Evolutionary conservation across 1,139 yeast genomes (phyloP), one percentile per base, ranked within the genome.

Genomic region (Suhomyces bokatorum): DNA sequence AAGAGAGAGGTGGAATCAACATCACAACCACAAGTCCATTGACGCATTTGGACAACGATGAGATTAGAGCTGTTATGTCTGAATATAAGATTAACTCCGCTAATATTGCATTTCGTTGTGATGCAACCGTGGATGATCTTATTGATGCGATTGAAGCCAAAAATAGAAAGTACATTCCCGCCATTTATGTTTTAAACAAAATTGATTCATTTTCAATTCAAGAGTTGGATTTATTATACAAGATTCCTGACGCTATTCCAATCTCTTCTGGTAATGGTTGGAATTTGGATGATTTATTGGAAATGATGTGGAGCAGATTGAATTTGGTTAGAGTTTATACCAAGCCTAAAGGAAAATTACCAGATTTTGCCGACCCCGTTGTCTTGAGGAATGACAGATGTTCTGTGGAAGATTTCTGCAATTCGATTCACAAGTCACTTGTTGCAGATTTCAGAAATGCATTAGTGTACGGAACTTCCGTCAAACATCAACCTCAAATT

Each of bases 401-500:
- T 63, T 71, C 96, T 0, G 95, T 93, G 39, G 97, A 87, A 65
- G 98, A 93, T 66, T 93, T 93, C 66, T 95, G 99, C 81, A 89
- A 90, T 67, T 87, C 93, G 53, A 95, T 93, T 56, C 99, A 93
- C 74, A 93, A 91, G 70, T 83, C 93, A 37, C 76, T 93, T 64
- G 96, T 91, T 31, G 95, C 87, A 43, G 96, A 95, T 59, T 95
- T 95, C 67, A 86, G 88, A 68, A 86, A 82, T 58, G 98, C 98
- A 1, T 78, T 89, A 53, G 98, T 93, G 1, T 91, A 76, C 61
- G 98, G 98, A 35, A 78, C 88, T 15, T 85, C 95, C 59, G 98
- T 91, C 43, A 93, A 93, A 72, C 99, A 93, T 66, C 97, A 91
- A 67, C 98, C 98, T n/a, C 99, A 93, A 69, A 81, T 83, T 55